These are phyloP conservation scores for Eutypa lata DNA, from an alignment of 2,329 filamentous ascomycete genomes.

Conservation along the genomic window DNA sequence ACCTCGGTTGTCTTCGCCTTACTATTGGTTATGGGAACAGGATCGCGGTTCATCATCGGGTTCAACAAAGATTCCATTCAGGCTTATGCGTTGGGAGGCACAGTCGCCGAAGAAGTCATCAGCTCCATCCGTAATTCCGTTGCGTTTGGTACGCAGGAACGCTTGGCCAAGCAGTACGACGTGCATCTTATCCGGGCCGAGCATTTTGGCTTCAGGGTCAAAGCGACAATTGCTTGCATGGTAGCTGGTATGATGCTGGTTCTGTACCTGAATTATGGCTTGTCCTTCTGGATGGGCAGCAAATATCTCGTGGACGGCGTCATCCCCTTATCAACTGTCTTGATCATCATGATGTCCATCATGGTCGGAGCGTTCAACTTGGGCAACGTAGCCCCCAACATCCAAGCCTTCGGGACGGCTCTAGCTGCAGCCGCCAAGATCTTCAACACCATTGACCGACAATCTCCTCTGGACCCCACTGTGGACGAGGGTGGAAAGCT, in stretches of 20 bases:
- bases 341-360: conserved; percentile 85
- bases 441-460: conserved; percentile 86
- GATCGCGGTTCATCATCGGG: conserved; percentile 73
- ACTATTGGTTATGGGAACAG: conserved; percentile 69
- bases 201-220: conserved; percentile 71
- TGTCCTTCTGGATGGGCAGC: conserved; percentile 87
- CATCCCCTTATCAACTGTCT: conserved; percentile 64
- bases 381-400: conserved; percentile 81
- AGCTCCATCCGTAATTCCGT: conserved; percentile 89
- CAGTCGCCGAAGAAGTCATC: conserved; percentile 89
- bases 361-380: conserved; percentile 93
- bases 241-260: conserved; percentile 79
- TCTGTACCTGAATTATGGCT: conserved; percentile 81
- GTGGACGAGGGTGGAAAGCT: conserved; percentile 69
- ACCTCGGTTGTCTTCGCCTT: conserved; percentile 79
- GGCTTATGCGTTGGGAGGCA: conserved; percentile 80
- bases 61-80: conserved; percentile 75
- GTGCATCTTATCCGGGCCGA: conserved; percentile 69
- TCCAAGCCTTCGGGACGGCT: conserved; percentile 81
- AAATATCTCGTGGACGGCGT: conserved; percentile 67
- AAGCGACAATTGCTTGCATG: conserved; percentile 72
- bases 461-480: conserved; percentile 78
- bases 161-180: conserved; percentile 85
- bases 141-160: conserved; percentile 90
- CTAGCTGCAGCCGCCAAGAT: conserved; percentile 88